Evolutionary conservation across 225 moss, liverwort and hornwort species (phyloP).

Genomic region (Polytrichum commune): DNA sequence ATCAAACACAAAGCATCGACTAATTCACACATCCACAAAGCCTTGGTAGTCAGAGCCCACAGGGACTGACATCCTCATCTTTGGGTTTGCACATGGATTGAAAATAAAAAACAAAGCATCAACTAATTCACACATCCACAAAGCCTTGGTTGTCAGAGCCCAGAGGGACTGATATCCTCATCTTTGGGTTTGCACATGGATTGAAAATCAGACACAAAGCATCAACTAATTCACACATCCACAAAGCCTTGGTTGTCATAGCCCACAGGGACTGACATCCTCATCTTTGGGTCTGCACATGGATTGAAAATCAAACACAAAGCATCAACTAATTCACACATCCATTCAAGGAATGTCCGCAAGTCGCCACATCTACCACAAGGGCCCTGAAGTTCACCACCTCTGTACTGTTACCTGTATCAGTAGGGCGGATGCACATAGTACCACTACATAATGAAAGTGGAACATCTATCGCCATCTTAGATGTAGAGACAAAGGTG

Average conservation of each 20-base stretch:
- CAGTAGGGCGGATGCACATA: no score
- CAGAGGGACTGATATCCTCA: conserved; percentile 38
- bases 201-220: background rate
- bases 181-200: conserved; percentile 33
- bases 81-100: conserved; percentile 29
- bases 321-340: no score
- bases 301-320: background rate
- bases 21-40: background rate
- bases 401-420: no score
- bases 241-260: conserved; percentile 31
- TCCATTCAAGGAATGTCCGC: no score
- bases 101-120: background rate
- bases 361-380: no score
- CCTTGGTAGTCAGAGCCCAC: conserved; percentile 36
- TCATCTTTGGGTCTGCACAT: conserved; percentile 36
- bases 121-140: no score
- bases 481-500: no score
- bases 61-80: conserved; percentile 37
- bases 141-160: conserved; percentile 31
- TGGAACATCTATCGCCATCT: no score
- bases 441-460: no score
- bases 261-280: conserved; percentile 40
- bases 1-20: background rate
- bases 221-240: no score
- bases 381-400: no score